Evolutionary conservation across 345 rosid genomes (phyloP), one percentile per base, ranked within the genome.

Genomic region (Bruguiera sexangula): DNA sequence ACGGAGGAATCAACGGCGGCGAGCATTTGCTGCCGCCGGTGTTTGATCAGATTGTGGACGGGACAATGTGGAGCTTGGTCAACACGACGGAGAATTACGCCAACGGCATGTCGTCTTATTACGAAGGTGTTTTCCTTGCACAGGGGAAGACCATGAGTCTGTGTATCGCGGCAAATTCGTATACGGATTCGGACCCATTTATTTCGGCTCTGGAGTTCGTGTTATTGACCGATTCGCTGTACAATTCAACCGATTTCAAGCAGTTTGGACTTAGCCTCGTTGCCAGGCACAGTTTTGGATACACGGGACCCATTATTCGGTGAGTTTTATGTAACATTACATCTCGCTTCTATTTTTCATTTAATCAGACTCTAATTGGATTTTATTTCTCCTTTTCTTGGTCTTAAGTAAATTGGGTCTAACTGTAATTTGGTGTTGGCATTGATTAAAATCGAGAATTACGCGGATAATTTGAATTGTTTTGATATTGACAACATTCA

Each of bases 31-130:
- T 43, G 16, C 97, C 96, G 52, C 97, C 98, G 36, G 93, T 91
- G 5, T 94, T 94, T 50, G 96, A 94, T 74, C 96, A 94, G 85
- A 88, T 89, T 30, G 86, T 94, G 61, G 98, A 94, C 72, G 98
- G 98, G 2, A 89, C 96, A 3, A 37, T 84, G 0, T 91, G 98
- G 97, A 71, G 90, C 37, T 66, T 81, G 72, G 97, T 87, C 62
- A 87, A 91, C 63, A 94, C 98, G 46, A 89, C 96, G 1, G 86
- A 63, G 51, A 92, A 94, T 68, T 88, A 86, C 59, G 62, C 74
- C 22, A 70, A 69, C 52, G 90, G 89, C n/a, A 70, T 63, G 62
- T 67, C 87, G 27, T 78, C 92, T 48, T 85, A 83, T 50, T 95
- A 89, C 69, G 99, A 95, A 76, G 97, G 89, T 16, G 82, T 92